Percentiles rank a stretch among this genome's conserved stretches.
These are phyloP conservation scores for Pseudocercospora fuligena DNA, from an alignment of 2,329 filamentous ascomycete species.

Conservation along the genomic window DNA sequence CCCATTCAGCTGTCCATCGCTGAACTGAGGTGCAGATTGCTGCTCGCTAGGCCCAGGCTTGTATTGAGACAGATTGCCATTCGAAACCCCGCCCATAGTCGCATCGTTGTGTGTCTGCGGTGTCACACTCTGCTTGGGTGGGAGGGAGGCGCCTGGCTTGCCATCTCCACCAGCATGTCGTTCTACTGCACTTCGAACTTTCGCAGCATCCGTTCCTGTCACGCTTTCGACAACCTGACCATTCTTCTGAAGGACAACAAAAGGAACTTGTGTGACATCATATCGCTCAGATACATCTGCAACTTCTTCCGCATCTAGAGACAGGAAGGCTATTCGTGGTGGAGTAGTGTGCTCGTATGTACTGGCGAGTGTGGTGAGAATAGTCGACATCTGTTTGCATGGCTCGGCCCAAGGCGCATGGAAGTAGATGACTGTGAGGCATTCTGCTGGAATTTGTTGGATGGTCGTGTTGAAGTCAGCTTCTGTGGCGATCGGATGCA, in stretches of 20 bases:
- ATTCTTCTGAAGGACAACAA: conserved; percentile 79
- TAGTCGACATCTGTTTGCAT: conserved; percentile 89
- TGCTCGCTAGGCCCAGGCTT: conserved; percentile 50
- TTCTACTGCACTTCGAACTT: conserved; percentile 85
- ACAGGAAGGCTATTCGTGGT: conserved; percentile 76
- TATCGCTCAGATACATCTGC: conserved; percentile 90
- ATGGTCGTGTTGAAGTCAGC: conserved; percentile 73
- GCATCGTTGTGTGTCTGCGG: conserved; percentile 20
- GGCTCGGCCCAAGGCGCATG: conserved; percentile 96
- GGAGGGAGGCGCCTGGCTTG: conserved; percentile 46
- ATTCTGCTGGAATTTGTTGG: conserved; percentile 67
- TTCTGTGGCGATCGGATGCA: conserved; percentile 77
- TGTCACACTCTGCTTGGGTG: conserved; percentile 46
- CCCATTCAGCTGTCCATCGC: conserved; percentile 44
- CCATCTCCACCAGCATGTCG: conserved; percentile 63
- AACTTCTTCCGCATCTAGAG: conserved; percentile 92
- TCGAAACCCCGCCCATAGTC: conserved; percentile 32
- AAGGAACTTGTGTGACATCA: conserved; percentile 93
- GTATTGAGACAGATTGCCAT: conserved; percentile 46
- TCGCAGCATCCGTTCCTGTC: conserved; percentile 85
- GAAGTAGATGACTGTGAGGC: conserved; percentile 87
- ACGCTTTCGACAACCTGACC: conserved; percentile 80
- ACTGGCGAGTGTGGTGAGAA: conserved; percentile 82
- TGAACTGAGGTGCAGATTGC: conserved; percentile 54
- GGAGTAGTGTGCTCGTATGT: conserved; percentile 76